A percentile compares a stretch with the other conserved stretches of the same genome.
These are phyloP conservation scores for Deuterostichococcus epilithicus DNA, from an alignment of 139 green algal genomes.

Conservation along the genomic window DNA sequence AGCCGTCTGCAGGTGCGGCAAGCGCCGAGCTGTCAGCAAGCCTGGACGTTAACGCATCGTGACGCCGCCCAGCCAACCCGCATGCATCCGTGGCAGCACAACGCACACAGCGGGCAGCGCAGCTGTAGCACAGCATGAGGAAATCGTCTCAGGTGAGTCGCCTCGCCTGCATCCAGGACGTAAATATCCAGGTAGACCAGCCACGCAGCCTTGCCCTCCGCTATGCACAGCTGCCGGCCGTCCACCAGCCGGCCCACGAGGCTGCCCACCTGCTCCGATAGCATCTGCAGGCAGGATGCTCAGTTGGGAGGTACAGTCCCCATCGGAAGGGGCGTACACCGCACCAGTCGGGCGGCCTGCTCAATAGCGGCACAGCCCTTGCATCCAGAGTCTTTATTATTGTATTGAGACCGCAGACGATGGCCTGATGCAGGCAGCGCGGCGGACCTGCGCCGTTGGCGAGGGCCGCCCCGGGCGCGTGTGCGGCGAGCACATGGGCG, in stretches of 20 bases:
- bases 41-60: too few relatives aligned
- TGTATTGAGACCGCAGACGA: too few relatives aligned
- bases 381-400: too few relatives aligned
- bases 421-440: neutral
- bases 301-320: neutral
- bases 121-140: too few relatives aligned
- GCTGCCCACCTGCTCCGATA: neutral
- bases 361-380: too few relatives aligned
- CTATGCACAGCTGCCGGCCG: slow-evolving; percentile 60
- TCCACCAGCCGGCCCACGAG: slow-evolving; percentile 29
- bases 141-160: too few relatives aligned
- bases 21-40: neutral
- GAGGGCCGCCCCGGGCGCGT: slow-evolving; percentile 24
- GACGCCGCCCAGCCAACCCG: too few relatives aligned
- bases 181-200: slow-evolving; percentile 62
- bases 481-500: slow-evolving; percentile 50
- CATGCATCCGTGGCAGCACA: too few relatives aligned
- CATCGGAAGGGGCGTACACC: too few relatives aligned
- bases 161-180: slow-evolving; percentile 56
- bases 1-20: slow-evolving; percentile 39
- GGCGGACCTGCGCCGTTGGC: slow-evolving; percentile 22
- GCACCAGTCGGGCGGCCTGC: too few relatives aligned
- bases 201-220: slow-evolving; percentile 52
- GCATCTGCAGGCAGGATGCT: slow-evolving; percentile 3
- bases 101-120: too few relatives aligned